Conservation (phyloP, 106 monocot genomes). For the Acanthochlamys bracteata region DNA sequence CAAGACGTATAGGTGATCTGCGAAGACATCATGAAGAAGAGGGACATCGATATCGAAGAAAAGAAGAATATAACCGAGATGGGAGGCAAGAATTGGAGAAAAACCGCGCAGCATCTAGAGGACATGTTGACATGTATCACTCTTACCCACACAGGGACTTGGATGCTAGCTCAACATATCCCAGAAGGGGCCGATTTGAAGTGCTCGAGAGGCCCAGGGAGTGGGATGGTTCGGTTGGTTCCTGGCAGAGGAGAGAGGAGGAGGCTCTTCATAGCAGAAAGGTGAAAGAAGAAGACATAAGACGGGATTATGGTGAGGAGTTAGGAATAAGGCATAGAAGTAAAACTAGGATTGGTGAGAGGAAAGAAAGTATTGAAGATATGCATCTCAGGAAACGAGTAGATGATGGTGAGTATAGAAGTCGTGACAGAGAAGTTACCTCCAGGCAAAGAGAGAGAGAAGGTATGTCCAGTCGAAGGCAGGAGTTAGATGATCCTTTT, state of each 20-base stretch:
- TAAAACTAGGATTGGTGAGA: conserved; percentile 37
- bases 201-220: conserved; percentile 56
- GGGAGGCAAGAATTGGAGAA: conserved; percentile 30
- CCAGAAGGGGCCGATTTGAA: conserved; percentile 31
- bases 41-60: conserved; percentile 20
- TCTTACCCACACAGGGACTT: conserved; percentile 32
- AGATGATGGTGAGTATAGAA: conserved; percentile 70
- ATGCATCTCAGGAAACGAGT: conserved; percentile 33
- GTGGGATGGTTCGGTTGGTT: conserved; percentile 14
- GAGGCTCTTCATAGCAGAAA: conserved; percentile 37
- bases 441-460: conserved; percentile 44
- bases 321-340: conserved; percentile 33
- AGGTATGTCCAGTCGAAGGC: conserved; percentile 33
- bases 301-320: conserved; percentile 31
- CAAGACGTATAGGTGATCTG: conserved; percentile 22
- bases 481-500: conserved; percentile 32
- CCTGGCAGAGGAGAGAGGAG: conserved; percentile 53
- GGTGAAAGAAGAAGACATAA: conserved; percentile 55
- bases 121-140: conserved; percentile 28
- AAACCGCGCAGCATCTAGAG: conserved; percentile 20
- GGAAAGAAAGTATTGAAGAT: conserved; percentile 45
- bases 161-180: conserved; percentile 27
- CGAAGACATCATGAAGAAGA: conserved; percentile 31
- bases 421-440: conserved; percentile 25
- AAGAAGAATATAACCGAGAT: conserved; percentile 45